phyloP scores from a whole-genome alignment of 176 grass and related monocot species.

The Microstegium vimineum region DNA sequence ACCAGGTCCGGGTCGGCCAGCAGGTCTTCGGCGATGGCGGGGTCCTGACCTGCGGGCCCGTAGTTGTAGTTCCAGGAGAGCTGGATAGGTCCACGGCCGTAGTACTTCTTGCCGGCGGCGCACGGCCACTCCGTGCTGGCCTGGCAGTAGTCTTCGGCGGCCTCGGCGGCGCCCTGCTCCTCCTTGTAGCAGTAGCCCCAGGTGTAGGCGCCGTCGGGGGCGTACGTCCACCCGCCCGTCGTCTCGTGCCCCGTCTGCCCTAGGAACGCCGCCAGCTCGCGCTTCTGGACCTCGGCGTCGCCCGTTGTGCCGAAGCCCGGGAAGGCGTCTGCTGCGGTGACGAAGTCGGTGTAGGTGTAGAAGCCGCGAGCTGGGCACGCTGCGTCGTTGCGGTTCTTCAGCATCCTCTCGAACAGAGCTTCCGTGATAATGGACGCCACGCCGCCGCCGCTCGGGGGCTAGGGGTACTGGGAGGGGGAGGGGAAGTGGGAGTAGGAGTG shows the following conservation, averaged over 20 bases:
- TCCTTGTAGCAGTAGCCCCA: slow-evolving; percentile 52
- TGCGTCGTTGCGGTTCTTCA: slow-evolving; percentile 46
- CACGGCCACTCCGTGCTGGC: slow-evolving; percentile 34
- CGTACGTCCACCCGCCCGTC: slow-evolving; percentile 43
- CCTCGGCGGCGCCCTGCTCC: neutral
- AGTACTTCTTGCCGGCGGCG: slow-evolving; percentile 39
- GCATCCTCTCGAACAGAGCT: slow-evolving; percentile 43
- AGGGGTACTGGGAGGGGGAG: neutral
- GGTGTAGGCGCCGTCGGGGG: slow-evolving; percentile 31
- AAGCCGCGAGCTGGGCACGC: slow-evolving; percentile 36
- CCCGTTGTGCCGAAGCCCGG: slow-evolving; percentile 36
- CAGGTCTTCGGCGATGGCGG: slow-evolving; percentile 9
- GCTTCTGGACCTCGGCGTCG: neutral
- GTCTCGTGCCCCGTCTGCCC: slow-evolving; percentile 64
- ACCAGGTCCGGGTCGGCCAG: slow-evolving; percentile 43
- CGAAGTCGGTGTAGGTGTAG: slow-evolving; percentile 53
- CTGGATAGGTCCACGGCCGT: slow-evolving; percentile 55
- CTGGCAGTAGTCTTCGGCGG: slow-evolving; percentile 44
- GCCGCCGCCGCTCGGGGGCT: neutral
- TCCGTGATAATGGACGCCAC: slow-evolving; percentile 38
- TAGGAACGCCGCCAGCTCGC: slow-evolving; percentile 61
- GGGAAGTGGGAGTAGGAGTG: too few species aligned
- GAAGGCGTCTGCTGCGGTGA: slow-evolving; percentile 38
- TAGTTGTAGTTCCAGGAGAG: slow-evolving; percentile 67
- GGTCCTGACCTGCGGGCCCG: slow-evolving; percentile 16